phyloP scores from a whole-genome alignment of 2,329 filamentous ascomycete genomes.

The Colletotrichum horii region DNA sequence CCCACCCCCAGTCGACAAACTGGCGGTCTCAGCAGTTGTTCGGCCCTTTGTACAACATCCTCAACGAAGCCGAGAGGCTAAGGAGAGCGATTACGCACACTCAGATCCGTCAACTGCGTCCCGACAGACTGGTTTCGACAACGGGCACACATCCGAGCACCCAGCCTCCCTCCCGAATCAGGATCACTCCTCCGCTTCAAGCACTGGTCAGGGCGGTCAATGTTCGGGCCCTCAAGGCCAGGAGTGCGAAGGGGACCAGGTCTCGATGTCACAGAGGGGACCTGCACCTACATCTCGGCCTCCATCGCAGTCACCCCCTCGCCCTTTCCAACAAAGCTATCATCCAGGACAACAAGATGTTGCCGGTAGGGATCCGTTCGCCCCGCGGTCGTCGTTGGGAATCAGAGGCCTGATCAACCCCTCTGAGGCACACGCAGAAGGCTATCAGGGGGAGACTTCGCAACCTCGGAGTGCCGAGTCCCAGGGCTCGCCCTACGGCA shows the following conservation, averaged over 20 bases:
- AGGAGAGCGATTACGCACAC: slow-evolving; percentile 27
- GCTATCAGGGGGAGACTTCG: slow-evolving; percentile 22
- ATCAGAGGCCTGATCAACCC: slow-evolving; percentile 46
- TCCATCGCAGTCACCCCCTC: slow-evolving; percentile 49
- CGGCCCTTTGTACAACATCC: slow-evolving; percentile 22
- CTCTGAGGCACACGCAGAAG: slow-evolving; percentile 30
- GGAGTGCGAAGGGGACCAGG: slow-evolving; percentile 60
- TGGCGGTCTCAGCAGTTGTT: slow-evolving; percentile 22
- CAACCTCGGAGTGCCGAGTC: slow-evolving; percentile 24
- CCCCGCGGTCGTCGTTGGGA: slow-evolving; percentile 28
- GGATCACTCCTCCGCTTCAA: neutral
- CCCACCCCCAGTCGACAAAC: slow-evolving; percentile 20
- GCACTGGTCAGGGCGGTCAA: slow-evolving; percentile 47
- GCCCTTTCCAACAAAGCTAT: slow-evolving; percentile 22
- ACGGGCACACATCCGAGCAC: neutral
- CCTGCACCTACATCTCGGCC: slow-evolving; percentile 59
- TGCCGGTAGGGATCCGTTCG: neutral
- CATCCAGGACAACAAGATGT: slow-evolving; percentile 27
- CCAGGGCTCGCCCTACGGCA: slow-evolving; percentile 21
- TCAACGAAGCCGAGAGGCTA: slow-evolving; percentile 21
- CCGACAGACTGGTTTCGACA: neutral
- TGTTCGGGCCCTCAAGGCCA: slow-evolving; percentile 60
- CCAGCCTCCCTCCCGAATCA: neutral
- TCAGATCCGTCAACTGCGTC: neutral
- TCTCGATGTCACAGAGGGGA: slow-evolving; percentile 69